A percentile compares a stretch with the other conserved stretches of the same genome.
Evolutionary conservation across 2,329 filamentous ascomycete species (phyloP).

Genomic region (Beauveria australis): DNA sequence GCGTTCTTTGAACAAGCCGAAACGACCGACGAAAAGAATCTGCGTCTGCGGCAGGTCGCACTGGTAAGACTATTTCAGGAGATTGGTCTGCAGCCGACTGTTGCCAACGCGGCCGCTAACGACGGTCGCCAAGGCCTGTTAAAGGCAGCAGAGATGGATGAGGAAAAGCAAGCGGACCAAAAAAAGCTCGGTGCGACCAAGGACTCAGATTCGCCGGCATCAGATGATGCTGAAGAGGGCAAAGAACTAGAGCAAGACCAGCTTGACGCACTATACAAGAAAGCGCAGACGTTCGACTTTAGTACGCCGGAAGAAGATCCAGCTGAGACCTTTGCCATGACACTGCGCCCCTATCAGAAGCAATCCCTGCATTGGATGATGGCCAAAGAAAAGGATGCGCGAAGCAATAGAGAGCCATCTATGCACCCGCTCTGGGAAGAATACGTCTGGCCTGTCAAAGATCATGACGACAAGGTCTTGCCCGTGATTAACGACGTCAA

Average conservation of each 20-base stretch:
- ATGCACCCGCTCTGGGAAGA: constrained; percentile 99
- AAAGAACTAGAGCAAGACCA: constrained; percentile 92
- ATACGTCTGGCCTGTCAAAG: constrained; percentile 80
- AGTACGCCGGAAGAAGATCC: constrained; percentile 81
- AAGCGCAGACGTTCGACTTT: constrained; percentile 96
- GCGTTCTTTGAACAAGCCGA: constrained; percentile 79
- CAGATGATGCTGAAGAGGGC: constrained; percentile 71
- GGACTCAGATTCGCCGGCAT: constrained; percentile 38
- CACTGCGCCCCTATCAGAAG: constrained; percentile 85
- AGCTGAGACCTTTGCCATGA: constrained; percentile 70
- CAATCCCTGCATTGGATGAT: constrained; percentile 97
- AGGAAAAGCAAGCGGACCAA: constrained; percentile 58
- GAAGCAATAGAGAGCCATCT: constrained; percentile 61
- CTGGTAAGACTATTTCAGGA: constrained; percentile 85
- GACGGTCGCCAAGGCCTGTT: constrained; percentile 79
- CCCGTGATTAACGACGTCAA: constrained; percentile 56
- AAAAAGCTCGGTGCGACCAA: constrained; percentile 26
- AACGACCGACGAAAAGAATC: constrained; percentile 71
- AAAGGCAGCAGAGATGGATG: constrained; percentile 79
- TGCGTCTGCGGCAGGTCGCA: constrained; percentile 78
- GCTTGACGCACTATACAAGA: constrained; percentile 86
- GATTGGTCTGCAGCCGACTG: constrained; percentile 71
- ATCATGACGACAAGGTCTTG: constrained; percentile 74
- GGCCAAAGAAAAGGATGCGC: constrained; percentile 77
- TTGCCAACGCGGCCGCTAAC: constrained; percentile 65